Evolutionary conservation across 768 basidiomycete genomes (phyloP).

Genomic region (Paxillus ammoniavirescens): DNA sequence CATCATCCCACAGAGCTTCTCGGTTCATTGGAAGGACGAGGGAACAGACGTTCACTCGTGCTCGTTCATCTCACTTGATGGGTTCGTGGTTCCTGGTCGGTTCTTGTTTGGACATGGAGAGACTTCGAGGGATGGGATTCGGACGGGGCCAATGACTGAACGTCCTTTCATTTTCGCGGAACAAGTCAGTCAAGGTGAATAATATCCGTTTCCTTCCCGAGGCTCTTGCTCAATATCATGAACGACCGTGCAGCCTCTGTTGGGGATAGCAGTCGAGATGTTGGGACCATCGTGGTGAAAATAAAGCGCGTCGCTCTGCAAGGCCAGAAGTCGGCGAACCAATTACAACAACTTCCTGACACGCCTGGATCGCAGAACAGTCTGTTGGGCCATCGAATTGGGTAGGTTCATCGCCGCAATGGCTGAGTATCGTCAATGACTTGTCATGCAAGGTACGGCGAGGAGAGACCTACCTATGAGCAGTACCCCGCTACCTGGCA

Average conservation of each 20-base stretch:
- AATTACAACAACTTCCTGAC: slow-evolving; percentile 39
- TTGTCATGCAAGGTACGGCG: slow-evolving; percentile 45
- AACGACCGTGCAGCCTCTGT: slow-evolving; percentile 2
- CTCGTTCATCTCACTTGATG: slow-evolving; percentile 64
- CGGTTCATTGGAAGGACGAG: slow-evolving; percentile 64
- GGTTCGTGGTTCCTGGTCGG: slow-evolving; percentile 57
- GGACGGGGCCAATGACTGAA: slow-evolving; percentile 49
- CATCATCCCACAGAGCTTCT: slow-evolving; percentile 44
- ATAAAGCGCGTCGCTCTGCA: slow-evolving; percentile 37
- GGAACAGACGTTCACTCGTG: slow-evolving; percentile 54
- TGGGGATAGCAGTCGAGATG: slow-evolving; percentile 32
- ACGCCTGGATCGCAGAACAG: slow-evolving; percentile 34
- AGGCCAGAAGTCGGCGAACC: slow-evolving; percentile 40
- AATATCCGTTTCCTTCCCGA: neutral
- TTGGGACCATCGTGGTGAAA: slow-evolving; percentile 54
- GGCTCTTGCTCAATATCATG: neutral
- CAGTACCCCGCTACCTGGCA: slow-evolving; percentile 55
- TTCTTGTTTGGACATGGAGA: slow-evolving; percentile 58
- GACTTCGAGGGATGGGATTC: slow-evolving; percentile 51
- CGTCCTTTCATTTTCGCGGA: slow-evolving; percentile 61
- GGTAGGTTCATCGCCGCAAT: slow-evolving; percentile 33
- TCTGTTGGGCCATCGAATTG: slow-evolving; percentile 43
- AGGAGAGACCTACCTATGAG: slow-evolving; percentile 35
- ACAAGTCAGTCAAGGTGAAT: slow-evolving; percentile 38
- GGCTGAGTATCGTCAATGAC: slow-evolving; percentile 2